Evolutionary conservation across 169 alveolate species (phyloP).

Genomic region (Toxoplasma gondii): DNA sequence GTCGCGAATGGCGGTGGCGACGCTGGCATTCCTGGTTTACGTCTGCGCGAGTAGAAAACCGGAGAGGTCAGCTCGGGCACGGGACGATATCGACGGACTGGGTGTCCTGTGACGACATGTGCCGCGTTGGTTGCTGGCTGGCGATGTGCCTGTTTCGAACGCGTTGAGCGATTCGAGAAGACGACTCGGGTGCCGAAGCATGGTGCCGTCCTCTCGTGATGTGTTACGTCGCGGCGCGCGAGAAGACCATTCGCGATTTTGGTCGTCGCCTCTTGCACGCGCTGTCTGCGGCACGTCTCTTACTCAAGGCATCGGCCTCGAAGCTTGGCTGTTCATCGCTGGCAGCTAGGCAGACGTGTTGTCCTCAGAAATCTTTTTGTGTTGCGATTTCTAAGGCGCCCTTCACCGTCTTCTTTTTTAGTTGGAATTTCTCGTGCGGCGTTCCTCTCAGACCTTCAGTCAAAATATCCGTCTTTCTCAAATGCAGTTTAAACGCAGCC

Average conservation of each 20-base stretch:
- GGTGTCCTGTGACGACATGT: too few species aligned
- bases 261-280: neutral
- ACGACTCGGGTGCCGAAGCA: too few species aligned
- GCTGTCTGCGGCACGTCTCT: slow-evolving; percentile 2
- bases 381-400: neutral
- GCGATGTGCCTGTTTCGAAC: too few species aligned
- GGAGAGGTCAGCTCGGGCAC: too few species aligned
- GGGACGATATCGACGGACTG: too few species aligned
- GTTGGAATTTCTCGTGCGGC: neutral
- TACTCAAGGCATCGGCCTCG: neutral
- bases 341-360: neutral
- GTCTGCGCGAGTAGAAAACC: too few species aligned
- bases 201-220: neutral
- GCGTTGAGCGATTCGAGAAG: too few species aligned
- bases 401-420: neutral
- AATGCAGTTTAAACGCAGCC: neutral
- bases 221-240: neutral
- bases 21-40: too few species aligned
- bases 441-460: too few species aligned
- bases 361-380: neutral
- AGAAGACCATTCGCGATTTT: neutral
- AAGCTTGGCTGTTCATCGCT: neutral
- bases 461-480: neutral
- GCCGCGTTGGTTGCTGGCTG: too few species aligned
- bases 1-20: too few species aligned